Conservation (phyloP, 2,329 filamentous ascomycete species). For the Fusarium pseudocircinatum region DNA sequence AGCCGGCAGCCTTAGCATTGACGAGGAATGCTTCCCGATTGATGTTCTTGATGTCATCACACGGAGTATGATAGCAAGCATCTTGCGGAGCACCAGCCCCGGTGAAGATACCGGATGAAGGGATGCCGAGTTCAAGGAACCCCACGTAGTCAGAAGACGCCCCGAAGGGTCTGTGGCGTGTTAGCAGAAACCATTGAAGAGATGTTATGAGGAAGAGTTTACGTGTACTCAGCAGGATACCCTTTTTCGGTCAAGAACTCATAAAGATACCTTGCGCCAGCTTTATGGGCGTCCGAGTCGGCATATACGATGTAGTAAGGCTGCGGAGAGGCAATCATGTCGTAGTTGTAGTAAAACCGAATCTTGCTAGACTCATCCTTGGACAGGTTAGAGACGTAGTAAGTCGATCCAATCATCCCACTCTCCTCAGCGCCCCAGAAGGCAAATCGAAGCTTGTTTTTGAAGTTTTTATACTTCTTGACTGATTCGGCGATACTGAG, state of each 20-base stretch:
- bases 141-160: constrained; percentile 51
- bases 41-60: constrained; percentile 53
- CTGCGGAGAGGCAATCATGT: constrained; percentile 68
- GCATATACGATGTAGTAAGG: constrained; percentile 52
- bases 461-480: constrained; percentile 48
- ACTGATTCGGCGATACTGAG: constrained; percentile 49
- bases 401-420: constrained; percentile 53
- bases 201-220: not conserved
- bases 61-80: constrained; percentile 50
- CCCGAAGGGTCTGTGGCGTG: constrained; percentile 46
- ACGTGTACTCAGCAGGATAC: constrained; percentile 39
- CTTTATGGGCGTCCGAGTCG: constrained; percentile 50
- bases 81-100: constrained; percentile 49
- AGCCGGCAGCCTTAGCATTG: constrained; percentile 58
- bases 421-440: constrained; percentile 55
- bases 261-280: constrained; percentile 46
- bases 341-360: constrained; percentile 74
- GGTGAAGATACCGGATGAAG: constrained; percentile 52
- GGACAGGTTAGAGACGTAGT: constrained; percentile 50
- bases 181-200: not conserved
- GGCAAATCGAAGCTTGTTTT: constrained; percentile 53
- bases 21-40: constrained; percentile 49
- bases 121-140: constrained; percentile 52
- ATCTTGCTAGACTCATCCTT: constrained; percentile 60
- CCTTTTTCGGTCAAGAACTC: constrained; percentile 47